Percentiles rank a stretch among this genome's conserved stretches.
These are phyloP conservation scores for Fusarium pseudograminearum DNA, from an alignment of 2,329 filamentous ascomycete genomes.

Conservation along the genomic window DNA sequence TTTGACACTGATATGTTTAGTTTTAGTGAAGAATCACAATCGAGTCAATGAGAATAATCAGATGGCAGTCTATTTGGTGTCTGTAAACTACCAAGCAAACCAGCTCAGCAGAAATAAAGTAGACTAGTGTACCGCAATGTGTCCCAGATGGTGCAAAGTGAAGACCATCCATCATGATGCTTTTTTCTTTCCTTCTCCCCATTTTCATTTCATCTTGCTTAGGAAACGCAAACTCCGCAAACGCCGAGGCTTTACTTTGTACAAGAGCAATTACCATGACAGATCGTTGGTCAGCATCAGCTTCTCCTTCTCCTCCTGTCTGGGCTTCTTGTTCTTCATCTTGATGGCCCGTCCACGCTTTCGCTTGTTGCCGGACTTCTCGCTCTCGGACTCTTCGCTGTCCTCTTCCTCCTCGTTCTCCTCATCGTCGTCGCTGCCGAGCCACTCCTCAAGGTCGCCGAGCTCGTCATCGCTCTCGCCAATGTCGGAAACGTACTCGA, in stretches of 20 bases:
- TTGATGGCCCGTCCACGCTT: constrained; percentile 64
- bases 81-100: constrained; percentile 6
- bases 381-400: constrained; percentile 68
- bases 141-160: constrained; percentile 1
- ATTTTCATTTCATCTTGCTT: constrained; percentile 16
- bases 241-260: constrained; percentile 36
- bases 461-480: constrained; percentile 86
- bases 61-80: constrained; percentile 38
- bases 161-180: neutral
- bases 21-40: neutral
- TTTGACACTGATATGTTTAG: neutral
- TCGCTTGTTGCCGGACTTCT: constrained; percentile 67
- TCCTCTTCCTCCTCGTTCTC: constrained; percentile 70
- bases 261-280: constrained; percentile 52
- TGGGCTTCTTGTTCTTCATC: constrained; percentile 59
- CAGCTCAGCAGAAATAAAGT: constrained; percentile 5
- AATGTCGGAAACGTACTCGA: constrained; percentile 94
- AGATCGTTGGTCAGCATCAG: constrained; percentile 57
- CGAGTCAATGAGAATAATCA: neutral
- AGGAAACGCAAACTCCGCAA: constrained; percentile 43
- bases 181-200: constrained; percentile 6
- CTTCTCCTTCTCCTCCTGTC: constrained; percentile 73
- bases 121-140: constrained; percentile 8
- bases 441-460: constrained; percentile 90
- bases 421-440: constrained; percentile 76